Evolutionary conservation across 139 green algal species (phyloP), one percentile per base, ranked within the genome.

Genomic region (Haematococcus lacustris): DNA sequence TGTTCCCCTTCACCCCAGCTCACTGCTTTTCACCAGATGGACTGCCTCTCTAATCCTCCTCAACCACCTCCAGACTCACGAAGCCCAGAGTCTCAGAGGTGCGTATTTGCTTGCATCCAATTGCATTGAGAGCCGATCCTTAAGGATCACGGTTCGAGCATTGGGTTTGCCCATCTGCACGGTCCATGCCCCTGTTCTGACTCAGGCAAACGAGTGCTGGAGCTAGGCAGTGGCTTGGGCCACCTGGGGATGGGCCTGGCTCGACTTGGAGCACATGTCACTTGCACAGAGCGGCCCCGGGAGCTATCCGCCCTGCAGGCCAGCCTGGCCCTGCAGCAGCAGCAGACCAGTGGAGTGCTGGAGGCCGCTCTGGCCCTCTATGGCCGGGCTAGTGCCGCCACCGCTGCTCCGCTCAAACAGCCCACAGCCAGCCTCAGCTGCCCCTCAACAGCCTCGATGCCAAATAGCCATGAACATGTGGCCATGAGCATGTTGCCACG

Each of bases 201-300:
- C n/a, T 43, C 35, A 47, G 67, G 67, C 6, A 63, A 64, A 33
- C 67, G 67, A 25, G 67, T 72, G 1, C 67, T 72, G 3, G 67
- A 72, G 67, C 67, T 72, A 23, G 67, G 67, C 43, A 72, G 67
- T 51, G 64, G 67, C 2, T 47, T 72, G 30, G 67, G 67, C n/a
- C 67, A 72, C 47, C 43, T 72, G 67, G 67, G 67, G 13, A 34
- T 64, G 30, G 67, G 67, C 32, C 47, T 72, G 33, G 33, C 30
- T 32, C 6, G 39, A 13, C 32, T 72, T 6, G 67, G 67, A 3
- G 34, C 40, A 4, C 67, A 72, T 32, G 67, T 72, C 7, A 72
- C 67, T 2, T 72, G 67, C 47, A 72, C 67, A 13, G 67, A 72
- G 47, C 67, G 41, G 6, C 67, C 67, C 7, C n/a, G 33, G 7